Conservation (phyloP, 352 stramenopile species). For the Globisporangium heterothallicum region DNA sequence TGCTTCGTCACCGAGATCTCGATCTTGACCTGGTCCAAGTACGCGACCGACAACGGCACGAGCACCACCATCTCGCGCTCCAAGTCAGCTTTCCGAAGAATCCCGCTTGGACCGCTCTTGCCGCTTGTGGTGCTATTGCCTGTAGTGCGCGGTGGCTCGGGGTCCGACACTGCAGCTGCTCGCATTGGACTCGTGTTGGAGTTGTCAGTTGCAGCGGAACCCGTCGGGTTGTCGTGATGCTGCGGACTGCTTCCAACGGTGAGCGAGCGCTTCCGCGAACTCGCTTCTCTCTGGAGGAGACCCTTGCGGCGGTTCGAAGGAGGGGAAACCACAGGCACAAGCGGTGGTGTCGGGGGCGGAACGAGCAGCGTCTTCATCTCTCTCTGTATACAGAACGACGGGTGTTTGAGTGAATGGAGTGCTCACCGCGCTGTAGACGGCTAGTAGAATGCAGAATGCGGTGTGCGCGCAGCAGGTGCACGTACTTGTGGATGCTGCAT, state of each 20-base stretch:
- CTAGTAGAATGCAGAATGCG: too few relatives aligned
- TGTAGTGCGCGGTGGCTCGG: neutral
- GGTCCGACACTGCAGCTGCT: neutral
- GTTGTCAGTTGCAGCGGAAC: too few relatives aligned
- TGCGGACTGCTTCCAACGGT: neutral
- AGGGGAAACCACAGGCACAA: neutral
- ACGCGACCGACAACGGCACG: constrained; percentile 36
- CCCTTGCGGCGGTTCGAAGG: neutral
- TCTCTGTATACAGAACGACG: too few relatives aligned
- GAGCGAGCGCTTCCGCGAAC: neutral
- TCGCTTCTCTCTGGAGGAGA: neutral
- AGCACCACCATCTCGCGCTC: constrained; percentile 20
- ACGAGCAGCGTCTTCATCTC: too few relatives aligned
- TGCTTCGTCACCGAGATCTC: constrained; percentile 44
- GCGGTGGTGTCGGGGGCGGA: too few relatives aligned
- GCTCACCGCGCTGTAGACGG: too few relatives aligned
- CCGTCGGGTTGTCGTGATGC: too few relatives aligned
- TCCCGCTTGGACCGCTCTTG: constrained; percentile 17
- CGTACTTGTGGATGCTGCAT: too few relatives aligned
- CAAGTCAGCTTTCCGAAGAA: constrained; percentile 18
- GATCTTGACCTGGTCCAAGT: constrained; percentile 46
- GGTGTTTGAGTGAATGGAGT: too few relatives aligned
- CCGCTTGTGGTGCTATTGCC: too few relatives aligned
- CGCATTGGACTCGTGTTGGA: neutral
- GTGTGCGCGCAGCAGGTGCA: too few relatives aligned